Evolutionary conservation across 495 filamentous ascomycete genomes (phyloP).

Genomic region (Parmelia sp.): DNA sequence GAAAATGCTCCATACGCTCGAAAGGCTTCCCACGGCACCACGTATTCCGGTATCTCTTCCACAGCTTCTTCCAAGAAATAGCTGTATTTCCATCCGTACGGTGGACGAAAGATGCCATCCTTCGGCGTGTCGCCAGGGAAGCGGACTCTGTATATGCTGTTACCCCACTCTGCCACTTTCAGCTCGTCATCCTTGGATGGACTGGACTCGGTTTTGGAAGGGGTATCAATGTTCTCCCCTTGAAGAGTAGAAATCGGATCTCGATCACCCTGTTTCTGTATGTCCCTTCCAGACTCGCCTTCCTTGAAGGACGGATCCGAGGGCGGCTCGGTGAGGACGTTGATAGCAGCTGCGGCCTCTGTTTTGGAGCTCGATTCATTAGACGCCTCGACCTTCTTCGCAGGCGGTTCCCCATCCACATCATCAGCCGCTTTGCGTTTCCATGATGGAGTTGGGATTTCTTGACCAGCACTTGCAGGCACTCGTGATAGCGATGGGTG

Average conservation of each 20-base stretch:
- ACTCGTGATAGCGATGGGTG: background rate
- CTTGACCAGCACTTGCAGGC: constrained; percentile 1
- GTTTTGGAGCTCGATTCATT: background rate
- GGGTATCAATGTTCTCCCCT: background rate
- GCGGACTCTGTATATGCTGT: constrained; percentile 79
- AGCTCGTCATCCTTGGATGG: background rate
- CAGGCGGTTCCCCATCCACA: constrained; percentile 16
- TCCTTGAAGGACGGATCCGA: background rate
- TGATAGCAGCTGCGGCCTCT: constrained; percentile 1
- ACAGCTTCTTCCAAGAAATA: constrained; percentile 95
- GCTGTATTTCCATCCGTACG: constrained; percentile 95
- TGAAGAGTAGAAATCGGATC: background rate
- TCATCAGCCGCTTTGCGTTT: background rate
- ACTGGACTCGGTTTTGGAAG: background rate
- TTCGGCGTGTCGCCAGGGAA: constrained; percentile 74
- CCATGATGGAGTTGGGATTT: background rate
- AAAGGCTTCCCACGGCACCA: constrained; percentile 97
- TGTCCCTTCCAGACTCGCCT: background rate
- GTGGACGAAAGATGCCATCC: constrained; percentile 79
- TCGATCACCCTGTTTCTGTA: background rate
- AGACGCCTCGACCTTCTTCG: background rate
- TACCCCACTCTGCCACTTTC: constrained; percentile 69
- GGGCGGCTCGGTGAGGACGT: constrained; percentile 6
- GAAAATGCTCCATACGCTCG: constrained; percentile 52
- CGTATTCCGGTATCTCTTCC: constrained; percentile 93